These are phyloP conservation scores for Brasilioporus rufonigricans DNA, from an alignment of 768 basidiomycete species.

Conservation along the genomic window DNA sequence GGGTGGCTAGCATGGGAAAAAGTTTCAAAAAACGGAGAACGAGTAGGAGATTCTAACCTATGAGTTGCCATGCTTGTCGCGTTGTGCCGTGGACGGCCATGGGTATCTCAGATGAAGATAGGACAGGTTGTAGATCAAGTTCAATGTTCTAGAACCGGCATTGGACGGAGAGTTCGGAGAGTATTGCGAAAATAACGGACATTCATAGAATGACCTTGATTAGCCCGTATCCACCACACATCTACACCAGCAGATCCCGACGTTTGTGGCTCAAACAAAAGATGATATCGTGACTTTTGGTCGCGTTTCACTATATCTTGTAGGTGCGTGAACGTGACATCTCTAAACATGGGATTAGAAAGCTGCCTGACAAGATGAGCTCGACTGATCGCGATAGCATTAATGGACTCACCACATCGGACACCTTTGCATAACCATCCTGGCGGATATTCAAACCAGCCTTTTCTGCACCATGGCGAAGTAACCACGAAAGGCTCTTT, in stretches of 20 bases:
- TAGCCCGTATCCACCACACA: conserved; percentile 86
- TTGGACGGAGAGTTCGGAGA: neutral
- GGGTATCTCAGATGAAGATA: conserved; percentile 60
- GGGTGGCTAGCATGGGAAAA: conserved; percentile 41
- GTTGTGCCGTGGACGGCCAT: conserved; percentile 85
- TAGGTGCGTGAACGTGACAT: conserved; percentile 51
- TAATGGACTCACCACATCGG: conserved; percentile 68
- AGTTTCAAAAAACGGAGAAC: neutral
- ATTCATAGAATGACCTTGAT: conserved; percentile 86
- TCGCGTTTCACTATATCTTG: conserved; percentile 67
- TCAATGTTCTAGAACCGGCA: conserved; percentile 52
- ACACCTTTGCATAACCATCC: conserved; percentile 84
- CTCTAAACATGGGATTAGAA: conserved; percentile 62
- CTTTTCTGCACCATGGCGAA: conserved; percentile 84
- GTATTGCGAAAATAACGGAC: conserved; percentile 35
- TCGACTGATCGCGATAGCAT: neutral
- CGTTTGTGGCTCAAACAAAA: conserved; percentile 48
- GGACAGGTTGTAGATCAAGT: conserved; percentile 61
- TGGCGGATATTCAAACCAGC: conserved; percentile 72
- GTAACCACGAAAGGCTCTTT: conserved; percentile 86
- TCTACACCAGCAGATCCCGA: conserved; percentile 30
- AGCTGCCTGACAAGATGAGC: conserved; percentile 45
- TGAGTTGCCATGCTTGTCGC: conserved; percentile 62
- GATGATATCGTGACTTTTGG: conserved; percentile 62
- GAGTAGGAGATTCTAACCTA: conserved; percentile 46